Conservation (phyloP, 768 basidiomycete species). For the Mycena metata region DNA sequence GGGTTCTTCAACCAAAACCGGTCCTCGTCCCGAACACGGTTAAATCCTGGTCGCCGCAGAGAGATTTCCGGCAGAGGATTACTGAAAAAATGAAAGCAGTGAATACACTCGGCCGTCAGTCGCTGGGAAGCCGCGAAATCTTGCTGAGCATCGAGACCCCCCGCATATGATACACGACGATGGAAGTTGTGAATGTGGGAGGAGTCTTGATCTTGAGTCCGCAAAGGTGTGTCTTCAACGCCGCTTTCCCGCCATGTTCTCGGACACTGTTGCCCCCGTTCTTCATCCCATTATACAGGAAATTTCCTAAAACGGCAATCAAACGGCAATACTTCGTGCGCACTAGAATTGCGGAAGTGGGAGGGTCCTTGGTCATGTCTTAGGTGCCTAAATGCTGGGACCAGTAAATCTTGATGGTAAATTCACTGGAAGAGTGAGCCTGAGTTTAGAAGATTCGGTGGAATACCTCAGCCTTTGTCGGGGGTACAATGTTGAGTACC, state of each 20-base stretch:
- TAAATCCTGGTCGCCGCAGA: neutral
- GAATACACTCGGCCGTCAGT: neutral
- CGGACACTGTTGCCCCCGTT: neutral
- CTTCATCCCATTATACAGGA: neutral
- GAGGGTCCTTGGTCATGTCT: too few species aligned
- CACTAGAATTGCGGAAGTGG: too few species aligned
- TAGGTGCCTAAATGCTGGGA: too few species aligned
- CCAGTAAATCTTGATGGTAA: too few species aligned
- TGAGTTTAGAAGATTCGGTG: too few species aligned
- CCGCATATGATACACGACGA: neutral
- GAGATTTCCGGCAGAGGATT: neutral
- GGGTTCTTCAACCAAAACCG: constrained; percentile 3
- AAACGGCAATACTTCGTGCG: too few species aligned
- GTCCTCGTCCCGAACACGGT: neutral
- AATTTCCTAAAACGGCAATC: too few species aligned
- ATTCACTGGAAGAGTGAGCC: too few species aligned
- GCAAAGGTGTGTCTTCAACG: constrained; percentile 2
- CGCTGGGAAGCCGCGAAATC: neutral
- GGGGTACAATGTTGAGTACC: too few species aligned
- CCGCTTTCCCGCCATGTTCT: neutral
- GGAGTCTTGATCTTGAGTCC: neutral
- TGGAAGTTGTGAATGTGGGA: neutral
- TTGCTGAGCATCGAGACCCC: neutral
- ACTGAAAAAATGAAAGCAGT: neutral
- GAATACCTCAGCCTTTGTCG: too few species aligned